A percentile compares a stretch with the other conserved stretches of the same genome.
Conservation (phyloP, 441 rosid genomes). For the Gossypium davidsonii region DNA sequence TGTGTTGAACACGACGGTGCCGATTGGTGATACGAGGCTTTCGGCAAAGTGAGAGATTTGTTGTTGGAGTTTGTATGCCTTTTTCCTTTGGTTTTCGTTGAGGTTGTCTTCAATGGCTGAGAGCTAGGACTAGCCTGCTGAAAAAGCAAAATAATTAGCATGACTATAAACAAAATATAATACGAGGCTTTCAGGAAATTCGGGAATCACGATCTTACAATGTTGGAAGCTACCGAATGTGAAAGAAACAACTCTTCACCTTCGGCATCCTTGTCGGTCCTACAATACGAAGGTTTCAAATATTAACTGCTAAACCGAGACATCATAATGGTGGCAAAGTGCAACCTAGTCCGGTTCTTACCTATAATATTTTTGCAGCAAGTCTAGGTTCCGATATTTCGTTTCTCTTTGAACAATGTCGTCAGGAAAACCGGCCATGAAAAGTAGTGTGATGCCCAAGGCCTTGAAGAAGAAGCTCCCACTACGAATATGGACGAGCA, state of each 20-base stretch:
- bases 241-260: conserved; percentile 42
- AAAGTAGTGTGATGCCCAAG: conserved; percentile 51
- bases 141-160: conserved; percentile 1
- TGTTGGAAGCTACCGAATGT: conserved; percentile 19
- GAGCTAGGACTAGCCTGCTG: conserved; percentile 24
- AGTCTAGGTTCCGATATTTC: conserved; percentile 39
- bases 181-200: not conserved
- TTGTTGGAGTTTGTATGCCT: conserved; percentile 23
- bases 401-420: conserved; percentile 49
- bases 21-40: conserved; percentile 25
- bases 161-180: not conserved
- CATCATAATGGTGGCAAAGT: not conserved
- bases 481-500: conserved; percentile 38
- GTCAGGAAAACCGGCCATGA: conserved; percentile 61
- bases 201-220: conserved; percentile 22
- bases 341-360: conserved; percentile 11
- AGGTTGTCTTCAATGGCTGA: conserved; percentile 23
- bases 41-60: conserved; percentile 20
- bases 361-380: conserved; percentile 62
- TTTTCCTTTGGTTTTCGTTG: conserved; percentile 30
- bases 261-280: conserved; percentile 47
- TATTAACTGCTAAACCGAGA: not conserved
- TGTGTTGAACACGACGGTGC: conserved; percentile 18
- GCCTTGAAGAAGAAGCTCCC: conserved; percentile 73
- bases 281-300: conserved; percentile 21